phyloP scores from a whole-genome alignment of 2,329 filamentous ascomycete genomes.

The Calonectria henricotiae region DNA sequence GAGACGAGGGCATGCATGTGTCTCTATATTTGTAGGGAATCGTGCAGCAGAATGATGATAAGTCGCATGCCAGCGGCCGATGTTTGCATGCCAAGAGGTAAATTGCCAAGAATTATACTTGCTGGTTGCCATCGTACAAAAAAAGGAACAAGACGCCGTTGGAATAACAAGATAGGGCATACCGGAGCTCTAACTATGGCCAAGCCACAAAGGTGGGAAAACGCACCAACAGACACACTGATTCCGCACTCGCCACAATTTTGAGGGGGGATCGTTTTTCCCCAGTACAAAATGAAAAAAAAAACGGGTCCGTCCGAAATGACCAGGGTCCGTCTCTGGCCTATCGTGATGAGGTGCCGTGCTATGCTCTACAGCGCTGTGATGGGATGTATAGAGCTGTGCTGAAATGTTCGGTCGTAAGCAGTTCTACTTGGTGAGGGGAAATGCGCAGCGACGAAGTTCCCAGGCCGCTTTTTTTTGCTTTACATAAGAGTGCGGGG shows the following conservation, averaged over 20 bases:
- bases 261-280: not conserved
- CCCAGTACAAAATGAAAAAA: conserved; percentile 9
- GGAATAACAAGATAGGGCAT: conserved; percentile 20
- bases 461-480: conserved; percentile 23
- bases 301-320: conserved; percentile 17
- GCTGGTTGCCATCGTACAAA: not conserved
- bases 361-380: conserved; percentile 45
- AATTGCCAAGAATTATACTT: not conserved
- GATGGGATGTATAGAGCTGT: conserved; percentile 55
- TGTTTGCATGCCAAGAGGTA: not conserved
- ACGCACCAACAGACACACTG: conserved; percentile 8
- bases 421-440: conserved; percentile 56
- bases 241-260: conserved; percentile 18
- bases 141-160: conserved; percentile 1
- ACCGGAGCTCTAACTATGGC: conserved; percentile 23
- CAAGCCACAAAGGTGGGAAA: conserved; percentile 17
- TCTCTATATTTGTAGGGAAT: conserved; percentile 9
- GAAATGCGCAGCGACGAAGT: conserved; percentile 54
- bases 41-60: not conserved
- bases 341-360: conserved; percentile 33
- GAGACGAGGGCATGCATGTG: not conserved
- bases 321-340: conserved; percentile 20
- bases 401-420: conserved; percentile 65
- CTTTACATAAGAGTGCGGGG: conserved; percentile 35
- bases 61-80: not conserved